Conservation (phyloP, 495 filamentous ascomycete genomes). For the Glonium stellatum region DNA sequence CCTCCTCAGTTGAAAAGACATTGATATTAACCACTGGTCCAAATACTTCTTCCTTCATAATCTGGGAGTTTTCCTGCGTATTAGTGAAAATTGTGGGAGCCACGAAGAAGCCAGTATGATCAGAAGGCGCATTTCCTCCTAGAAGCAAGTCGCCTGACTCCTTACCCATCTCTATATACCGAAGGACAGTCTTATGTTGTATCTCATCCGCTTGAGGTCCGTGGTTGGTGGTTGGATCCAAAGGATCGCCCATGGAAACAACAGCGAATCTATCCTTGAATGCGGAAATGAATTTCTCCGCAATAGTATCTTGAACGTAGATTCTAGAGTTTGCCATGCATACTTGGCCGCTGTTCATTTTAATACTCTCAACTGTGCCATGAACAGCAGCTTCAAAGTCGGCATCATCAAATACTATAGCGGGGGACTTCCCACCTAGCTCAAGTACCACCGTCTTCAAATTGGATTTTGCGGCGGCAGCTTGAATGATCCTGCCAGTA, state of each 20-base stretch:
- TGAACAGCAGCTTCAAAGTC: conserved; percentile 31
- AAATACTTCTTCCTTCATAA: conserved; percentile 45
- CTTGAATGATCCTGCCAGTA: conserved; percentile 26
- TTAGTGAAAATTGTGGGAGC: conserved; percentile 45
- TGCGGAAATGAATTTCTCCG: conserved; percentile 29
- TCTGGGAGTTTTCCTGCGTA: conserved; percentile 34
- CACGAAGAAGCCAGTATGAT: conserved; percentile 43
- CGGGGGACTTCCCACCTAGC: conserved; percentile 37
- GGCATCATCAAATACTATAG: conserved; percentile 36
- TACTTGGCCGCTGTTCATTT: conserved; percentile 31
- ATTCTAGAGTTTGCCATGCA: conserved; percentile 35
- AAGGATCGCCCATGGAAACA: conserved; percentile 26
- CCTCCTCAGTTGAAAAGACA: conserved; percentile 38
- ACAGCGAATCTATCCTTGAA: conserved; percentile 32
- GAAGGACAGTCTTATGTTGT: conserved; percentile 26
- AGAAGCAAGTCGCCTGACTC: conserved; percentile 14
- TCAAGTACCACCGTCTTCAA: conserved; percentile 37
- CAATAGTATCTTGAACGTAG: conserved; percentile 37
- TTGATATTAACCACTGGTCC: conserved; percentile 44
- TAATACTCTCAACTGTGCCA: conserved; percentile 26
- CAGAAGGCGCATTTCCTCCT: conserved; percentile 14
- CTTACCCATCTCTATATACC: conserved; percentile 27
- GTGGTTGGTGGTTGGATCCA: conserved; percentile 29
- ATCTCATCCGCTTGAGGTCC: conserved; percentile 33
- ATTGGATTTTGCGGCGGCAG: conserved; percentile 31